Evolutionary conservation across 2,329 filamentous ascomycete species (phyloP).

Genomic region (Pseudogymnoascus sp.): DNA sequence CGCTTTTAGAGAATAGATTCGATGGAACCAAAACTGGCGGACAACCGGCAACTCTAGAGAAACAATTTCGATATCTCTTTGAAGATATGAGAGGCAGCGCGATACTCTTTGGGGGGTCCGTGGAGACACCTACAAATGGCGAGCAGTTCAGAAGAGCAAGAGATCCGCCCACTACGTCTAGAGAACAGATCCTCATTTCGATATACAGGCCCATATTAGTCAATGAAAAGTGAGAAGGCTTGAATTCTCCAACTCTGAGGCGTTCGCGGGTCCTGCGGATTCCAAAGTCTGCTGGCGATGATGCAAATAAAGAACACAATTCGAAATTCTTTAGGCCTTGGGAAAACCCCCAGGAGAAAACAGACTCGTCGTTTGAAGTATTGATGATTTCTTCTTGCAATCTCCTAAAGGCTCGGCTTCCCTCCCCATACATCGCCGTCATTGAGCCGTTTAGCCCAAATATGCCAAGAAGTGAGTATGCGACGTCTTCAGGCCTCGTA

Average conservation of each 20-base stretch:
- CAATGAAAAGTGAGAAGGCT: background rate
- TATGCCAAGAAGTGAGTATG: conserved; percentile 37
- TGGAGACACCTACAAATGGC: background rate
- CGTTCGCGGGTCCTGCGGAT: background rate
- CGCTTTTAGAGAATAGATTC: background rate
- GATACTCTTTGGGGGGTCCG: background rate
- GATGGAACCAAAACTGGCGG: background rate
- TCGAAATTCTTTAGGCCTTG: background rate
- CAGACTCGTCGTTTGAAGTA: conserved; percentile 28
- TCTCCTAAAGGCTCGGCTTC: conserved; percentile 27
- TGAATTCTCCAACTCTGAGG: background rate
- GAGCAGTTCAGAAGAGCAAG: background rate
- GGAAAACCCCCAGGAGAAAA: conserved; percentile 23
- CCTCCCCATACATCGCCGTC: conserved; percentile 36
- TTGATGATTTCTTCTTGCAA: conserved; percentile 31
- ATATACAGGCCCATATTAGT: background rate
- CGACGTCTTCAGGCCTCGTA: conserved; percentile 32
- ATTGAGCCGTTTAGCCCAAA: conserved; percentile 35
- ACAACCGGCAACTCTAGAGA: background rate
- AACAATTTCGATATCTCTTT: background rate
- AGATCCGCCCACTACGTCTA: background rate
- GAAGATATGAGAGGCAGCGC: background rate
- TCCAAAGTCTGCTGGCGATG: conserved; percentile 5
- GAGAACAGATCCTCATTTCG: background rate
- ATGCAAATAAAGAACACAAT: background rate